Evolutionary conservation across 192 early-diverging fungal species (phyloP).

Genomic region (Coemansia sp.): DNA sequence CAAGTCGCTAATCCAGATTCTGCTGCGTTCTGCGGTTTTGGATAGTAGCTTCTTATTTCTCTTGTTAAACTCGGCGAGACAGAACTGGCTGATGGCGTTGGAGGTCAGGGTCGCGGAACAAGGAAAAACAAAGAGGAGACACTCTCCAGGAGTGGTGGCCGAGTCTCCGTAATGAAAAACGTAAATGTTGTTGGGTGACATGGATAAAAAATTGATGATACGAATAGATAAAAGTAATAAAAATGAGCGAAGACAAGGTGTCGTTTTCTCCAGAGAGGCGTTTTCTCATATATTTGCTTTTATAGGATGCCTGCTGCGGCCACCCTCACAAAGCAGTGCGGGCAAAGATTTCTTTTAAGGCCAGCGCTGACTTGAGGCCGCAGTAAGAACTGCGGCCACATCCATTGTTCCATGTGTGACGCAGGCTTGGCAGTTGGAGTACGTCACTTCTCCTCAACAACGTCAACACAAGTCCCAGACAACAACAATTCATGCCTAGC

Average conservation of each 20-base stretch:
- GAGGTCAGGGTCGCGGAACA: not conserved
- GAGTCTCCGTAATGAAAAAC: not conserved
- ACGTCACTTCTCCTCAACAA: not conserved
- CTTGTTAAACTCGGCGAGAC: not conserved
- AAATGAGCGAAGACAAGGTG: not conserved
- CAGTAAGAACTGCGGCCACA: not conserved
- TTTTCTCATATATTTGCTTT: not conserved
- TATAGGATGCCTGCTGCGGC: not conserved
- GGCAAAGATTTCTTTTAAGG: not conserved
- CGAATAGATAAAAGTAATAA: not conserved
- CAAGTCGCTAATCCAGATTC: not conserved
- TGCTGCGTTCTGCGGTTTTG: not conserved
- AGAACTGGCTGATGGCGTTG: not conserved
- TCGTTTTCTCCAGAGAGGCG: not conserved
- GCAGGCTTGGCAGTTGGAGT: not conserved
- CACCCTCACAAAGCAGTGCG: not conserved
- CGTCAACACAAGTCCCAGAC: too few species aligned
- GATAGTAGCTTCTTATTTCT: not conserved
- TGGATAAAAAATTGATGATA: not conserved
- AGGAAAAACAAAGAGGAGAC: not conserved
- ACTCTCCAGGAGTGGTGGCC: not conserved
- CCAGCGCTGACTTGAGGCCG: not conserved
- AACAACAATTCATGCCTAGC: not conserved
- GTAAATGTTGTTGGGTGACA: not conserved
- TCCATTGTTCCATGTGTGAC: not conserved